Base-by-base conservation (phyloP, 2,329 filamentous ascomycete species). In the Curvularia spicifera region DNA sequence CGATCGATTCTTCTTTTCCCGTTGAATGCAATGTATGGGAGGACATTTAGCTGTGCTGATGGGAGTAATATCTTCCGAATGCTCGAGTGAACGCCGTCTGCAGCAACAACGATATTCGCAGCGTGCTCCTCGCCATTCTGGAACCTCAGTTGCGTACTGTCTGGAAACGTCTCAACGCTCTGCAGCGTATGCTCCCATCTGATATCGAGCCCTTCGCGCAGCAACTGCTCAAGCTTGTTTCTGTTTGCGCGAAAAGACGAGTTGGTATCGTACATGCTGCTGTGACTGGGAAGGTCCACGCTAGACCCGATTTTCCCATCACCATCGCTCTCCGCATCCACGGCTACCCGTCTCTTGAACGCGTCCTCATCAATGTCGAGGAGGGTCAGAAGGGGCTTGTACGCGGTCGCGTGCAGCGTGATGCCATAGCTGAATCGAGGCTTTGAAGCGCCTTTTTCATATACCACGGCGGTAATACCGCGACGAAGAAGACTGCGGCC, bases 11-110 rank as follows among this genome's bases (percentile, higher is more conserved):
- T 55, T n/a, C 63, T 53, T 31, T 61, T 66, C 12, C 66, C 65
- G 10, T 65, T 78, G 56, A 74, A 78, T 1, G 71, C 78, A 1
- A 76, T 72, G 52, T 69, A 79, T 0, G 77, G 78, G 10, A 79
- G 51, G 8, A 79, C 66, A 2, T 67, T 65, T 2, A 74, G 70
- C 9, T 69, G 46, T 9, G 61, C 61, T 2, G 63, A 47, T 0
- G 73, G 66, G 1, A 69, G 39, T 6, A 78, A 44, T 1, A 64
- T 52, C 22, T 69, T 69, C 28, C 77, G 69, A 1, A 75, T 39
- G 3, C 35, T 28, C 1, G 78, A 80, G 56, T 80, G 78, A 1
- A 70, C 66, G 5, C 79, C 79, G 55, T 80, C 78, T 1, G 71
- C 69, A 2, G 66, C 78, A 28, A 80, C 54, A 0, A 79, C 58